Evolutionary conservation across 139 green algal species (phyloP), one percentile per base, ranked within the genome.

Genomic region (Micromonas commoda): DNA sequence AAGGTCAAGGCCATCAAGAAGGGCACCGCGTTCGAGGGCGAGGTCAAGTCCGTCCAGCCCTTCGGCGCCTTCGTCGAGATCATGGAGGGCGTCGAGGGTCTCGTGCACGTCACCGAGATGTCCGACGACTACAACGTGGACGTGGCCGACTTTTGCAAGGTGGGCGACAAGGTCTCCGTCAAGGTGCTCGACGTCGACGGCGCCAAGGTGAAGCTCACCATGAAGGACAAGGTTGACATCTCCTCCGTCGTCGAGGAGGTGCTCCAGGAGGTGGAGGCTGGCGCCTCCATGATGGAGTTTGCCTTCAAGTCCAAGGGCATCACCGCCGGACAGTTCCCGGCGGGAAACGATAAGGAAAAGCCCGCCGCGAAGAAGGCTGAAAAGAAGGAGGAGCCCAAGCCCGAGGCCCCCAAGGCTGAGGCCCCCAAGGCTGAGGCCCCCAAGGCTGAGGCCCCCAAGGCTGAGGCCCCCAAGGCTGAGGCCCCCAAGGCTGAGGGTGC

Each of bases 21-120:
- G 82, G 82, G 82, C 4, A 23, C 35, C 5, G 39, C 28, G 53
- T 19, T 71, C 20, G 72, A 78, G 53, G 72, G 72, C 38, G 57
- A 53, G 34, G 81, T 91, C 0, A 79, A 87, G 21, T 74, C 77
- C 33, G 52, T 86, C 2, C 85, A 88, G 68, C 37, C 66, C 31
- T 95, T 90, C 81, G 90, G 90, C 26, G 79, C 75, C 19, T 94
- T 96, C 63, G 70, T 96, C 32, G 85, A 91, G 51, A 60, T 93
- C 9, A 78, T 73, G 29, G 88, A 89, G 13, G 88, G 87, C 76
- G 67, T 87, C 26, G 84, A 87, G 39, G 91, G 84, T 34, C 85
- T 94, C 72, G 83, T 96, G 51, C 89, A 93, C 73, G 71, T 84
- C 28, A 83, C 72, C 19, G 84, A 95, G 84, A 86, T 92, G 45